Evolutionary conservation across 148 eudicot species (phyloP).

Genomic region (Heliosperma pusillum): DNA sequence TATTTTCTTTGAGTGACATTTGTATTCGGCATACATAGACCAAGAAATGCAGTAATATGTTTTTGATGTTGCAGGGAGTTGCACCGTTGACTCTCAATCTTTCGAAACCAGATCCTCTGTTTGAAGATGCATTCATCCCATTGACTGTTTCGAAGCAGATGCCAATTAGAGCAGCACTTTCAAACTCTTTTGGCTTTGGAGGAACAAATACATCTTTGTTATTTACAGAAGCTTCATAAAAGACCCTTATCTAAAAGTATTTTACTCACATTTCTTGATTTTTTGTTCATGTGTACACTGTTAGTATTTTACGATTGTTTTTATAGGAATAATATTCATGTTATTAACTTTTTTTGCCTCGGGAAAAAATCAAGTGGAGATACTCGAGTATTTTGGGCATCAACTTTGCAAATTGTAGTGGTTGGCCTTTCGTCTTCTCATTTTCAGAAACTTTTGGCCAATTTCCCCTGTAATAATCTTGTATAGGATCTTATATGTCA

Average conservation of each 20-base stretch:
- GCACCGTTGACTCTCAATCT: constrained; percentile 84
- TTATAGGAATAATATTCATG: neutral
- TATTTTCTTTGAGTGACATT: too few species aligned
- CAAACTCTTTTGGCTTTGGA: constrained; percentile 96
- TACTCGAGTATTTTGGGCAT: too few species aligned
- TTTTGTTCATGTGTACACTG: neutral
- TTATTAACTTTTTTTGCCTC: too few species aligned
- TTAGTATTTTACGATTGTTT: too few species aligned
- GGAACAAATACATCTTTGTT: constrained; percentile 84
- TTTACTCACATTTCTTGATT: constrained; percentile 1
- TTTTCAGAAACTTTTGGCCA: too few species aligned
- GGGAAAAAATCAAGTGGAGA: too few species aligned
- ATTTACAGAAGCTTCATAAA: constrained; percentile 40
- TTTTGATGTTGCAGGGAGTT: constrained; percentile 54
- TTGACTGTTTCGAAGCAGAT: constrained; percentile 57
- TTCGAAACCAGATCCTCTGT: constrained; percentile 66
- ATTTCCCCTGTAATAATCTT: too few species aligned
- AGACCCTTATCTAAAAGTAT: neutral
- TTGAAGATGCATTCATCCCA: constrained; percentile 60
- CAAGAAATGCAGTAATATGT: neutral
- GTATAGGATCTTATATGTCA: too few species aligned
- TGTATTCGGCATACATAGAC: neutral
- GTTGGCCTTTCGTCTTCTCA: too few species aligned
- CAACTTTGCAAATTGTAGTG: too few species aligned
- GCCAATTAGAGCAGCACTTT: constrained; percentile 60